Percentiles rank a stretch among this genome's conserved stretches.
phyloP scores from a whole-genome alignment of 2,329 filamentous ascomycete species.

The Dothideomycetidae sp. region DNA sequence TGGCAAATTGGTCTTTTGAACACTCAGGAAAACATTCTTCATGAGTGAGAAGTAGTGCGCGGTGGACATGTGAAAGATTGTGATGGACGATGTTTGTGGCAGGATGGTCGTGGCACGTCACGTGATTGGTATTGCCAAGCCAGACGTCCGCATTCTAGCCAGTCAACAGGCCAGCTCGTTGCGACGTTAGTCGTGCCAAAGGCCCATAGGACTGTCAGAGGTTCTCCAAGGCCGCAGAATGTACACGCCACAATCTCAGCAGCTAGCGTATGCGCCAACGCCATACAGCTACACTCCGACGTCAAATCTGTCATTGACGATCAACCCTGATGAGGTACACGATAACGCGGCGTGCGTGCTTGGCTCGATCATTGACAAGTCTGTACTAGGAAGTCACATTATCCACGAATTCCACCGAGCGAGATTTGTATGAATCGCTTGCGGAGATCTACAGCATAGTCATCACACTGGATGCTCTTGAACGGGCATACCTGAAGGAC shows the following conservation, averaged over 20 bases:
- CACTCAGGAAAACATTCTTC: no score
- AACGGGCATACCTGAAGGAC: constrained; percentile 94
- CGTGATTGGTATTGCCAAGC: no score
- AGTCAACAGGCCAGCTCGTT: no score
- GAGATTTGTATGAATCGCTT: constrained; percentile 87
- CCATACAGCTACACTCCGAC: constrained; percentile 87
- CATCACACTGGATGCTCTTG: constrained; percentile 82
- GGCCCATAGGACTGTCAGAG: no score
- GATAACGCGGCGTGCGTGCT: not conserved
- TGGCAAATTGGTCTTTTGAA: no score
- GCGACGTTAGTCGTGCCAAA: no score
- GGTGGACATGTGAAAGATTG: no score
- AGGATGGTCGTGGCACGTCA: no score
- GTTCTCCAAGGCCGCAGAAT: constrained; percentile 21
- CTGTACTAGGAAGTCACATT: constrained; percentile 72
- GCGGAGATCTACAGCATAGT: constrained; percentile 98
- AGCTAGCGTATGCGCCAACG: constrained; percentile 71
- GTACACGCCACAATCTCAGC: constrained; percentile 33
- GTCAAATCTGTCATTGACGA: constrained; percentile 66
- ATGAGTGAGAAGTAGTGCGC: no score
- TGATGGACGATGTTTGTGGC: no score
- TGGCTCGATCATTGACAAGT: no score
- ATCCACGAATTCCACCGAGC: constrained; percentile 69
- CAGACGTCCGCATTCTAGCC: no score
- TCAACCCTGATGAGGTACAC: constrained; percentile 78